phyloP scores from a whole-genome alignment of 2,329 filamentous ascomycete species.

The Pseudogymnoascus sp. region DNA sequence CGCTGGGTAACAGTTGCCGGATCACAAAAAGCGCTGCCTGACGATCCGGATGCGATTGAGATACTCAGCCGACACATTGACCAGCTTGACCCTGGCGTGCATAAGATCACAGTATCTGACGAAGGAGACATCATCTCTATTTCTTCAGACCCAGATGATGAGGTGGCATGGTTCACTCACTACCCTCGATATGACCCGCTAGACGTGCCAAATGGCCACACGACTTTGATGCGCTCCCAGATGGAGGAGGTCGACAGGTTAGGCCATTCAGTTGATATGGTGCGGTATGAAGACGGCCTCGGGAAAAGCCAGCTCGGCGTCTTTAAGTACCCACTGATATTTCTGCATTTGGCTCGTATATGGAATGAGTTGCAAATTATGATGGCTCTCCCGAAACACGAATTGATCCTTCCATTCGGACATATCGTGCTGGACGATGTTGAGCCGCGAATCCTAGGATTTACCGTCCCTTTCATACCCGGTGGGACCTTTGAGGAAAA shows the following conservation, averaged over 20 bases:
- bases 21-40: background rate
- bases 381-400: slow-evolving; percentile 33
- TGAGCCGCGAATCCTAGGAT: slow-evolving; percentile 33
- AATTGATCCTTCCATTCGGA: slow-evolving; percentile 34
- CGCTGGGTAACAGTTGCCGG: background rate
- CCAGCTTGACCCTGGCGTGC: background rate
- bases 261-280: background rate
- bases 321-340: background rate
- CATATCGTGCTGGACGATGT: slow-evolving; percentile 32
- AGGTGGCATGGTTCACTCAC: background rate
- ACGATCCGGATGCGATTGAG: background rate
- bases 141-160: background rate
- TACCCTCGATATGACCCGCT: background rate
- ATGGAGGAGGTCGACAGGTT: background rate
- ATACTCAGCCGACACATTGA: background rate
- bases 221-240: background rate
- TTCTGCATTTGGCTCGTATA: background rate
- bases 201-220: background rate
- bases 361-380: slow-evolving; percentile 36
- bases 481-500: slow-evolving; percentile 32
- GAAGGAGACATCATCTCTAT: background rate
- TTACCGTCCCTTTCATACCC: slow-evolving; percentile 33
- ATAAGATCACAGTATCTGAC: background rate
- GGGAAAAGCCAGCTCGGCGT: background rate
- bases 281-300: background rate